These are phyloP conservation scores for Solanum raphanifolium DNA, from an alignment of 257 asterid species.

Conservation along the genomic window DNA sequence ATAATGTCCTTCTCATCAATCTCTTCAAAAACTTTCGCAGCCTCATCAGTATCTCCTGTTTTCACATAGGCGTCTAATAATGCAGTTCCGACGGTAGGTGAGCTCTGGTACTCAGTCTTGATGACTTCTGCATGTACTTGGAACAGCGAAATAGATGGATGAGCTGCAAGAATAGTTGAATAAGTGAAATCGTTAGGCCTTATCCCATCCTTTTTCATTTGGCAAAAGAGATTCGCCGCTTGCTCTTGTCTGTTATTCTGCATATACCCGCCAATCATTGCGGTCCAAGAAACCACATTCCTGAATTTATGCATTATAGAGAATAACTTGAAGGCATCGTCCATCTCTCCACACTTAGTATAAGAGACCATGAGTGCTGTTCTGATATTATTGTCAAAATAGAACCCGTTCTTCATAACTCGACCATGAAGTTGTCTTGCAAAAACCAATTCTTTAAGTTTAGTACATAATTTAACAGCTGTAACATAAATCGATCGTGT, in stretches of 20 bases:
- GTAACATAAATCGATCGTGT: slow-evolving; percentile 43
- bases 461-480: slow-evolving; percentile 58
- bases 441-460: slow-evolving; percentile 45
- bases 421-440: slow-evolving; percentile 65
- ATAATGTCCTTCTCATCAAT: slow-evolving; percentile 73
- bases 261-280: slow-evolving; percentile 66
- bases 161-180: slow-evolving; percentile 59
- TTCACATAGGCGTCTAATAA: slow-evolving; percentile 72
- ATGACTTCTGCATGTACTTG: slow-evolving; percentile 72
- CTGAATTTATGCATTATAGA: slow-evolving; percentile 22
- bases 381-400: slow-evolving; percentile 33
- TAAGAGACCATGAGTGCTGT: slow-evolving; percentile 73
- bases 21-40: slow-evolving; percentile 46
- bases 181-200: slow-evolving; percentile 75
- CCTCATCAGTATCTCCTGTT: slow-evolving; percentile 34
- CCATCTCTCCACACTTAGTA: slow-evolving; percentile 57
- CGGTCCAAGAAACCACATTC: slow-evolving; percentile 91
- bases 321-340: slow-evolving; percentile 59
- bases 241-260: slow-evolving; percentile 41
- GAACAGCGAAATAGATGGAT: slow-evolving; percentile 35
- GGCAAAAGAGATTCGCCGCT: slow-evolving; percentile 50
- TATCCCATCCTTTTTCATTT: slow-evolving; percentile 56
- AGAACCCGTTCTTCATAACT: slow-evolving; percentile 45
- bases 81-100: slow-evolving; percentile 75
- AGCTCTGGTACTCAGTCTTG: slow-evolving; percentile 55